Percentiles rank a stretch among this genome's conserved stretches.
These are phyloP conservation scores for Mycena capillaripes DNA, from an alignment of 768 basidiomycete genomes.

Conservation along the genomic window DNA sequence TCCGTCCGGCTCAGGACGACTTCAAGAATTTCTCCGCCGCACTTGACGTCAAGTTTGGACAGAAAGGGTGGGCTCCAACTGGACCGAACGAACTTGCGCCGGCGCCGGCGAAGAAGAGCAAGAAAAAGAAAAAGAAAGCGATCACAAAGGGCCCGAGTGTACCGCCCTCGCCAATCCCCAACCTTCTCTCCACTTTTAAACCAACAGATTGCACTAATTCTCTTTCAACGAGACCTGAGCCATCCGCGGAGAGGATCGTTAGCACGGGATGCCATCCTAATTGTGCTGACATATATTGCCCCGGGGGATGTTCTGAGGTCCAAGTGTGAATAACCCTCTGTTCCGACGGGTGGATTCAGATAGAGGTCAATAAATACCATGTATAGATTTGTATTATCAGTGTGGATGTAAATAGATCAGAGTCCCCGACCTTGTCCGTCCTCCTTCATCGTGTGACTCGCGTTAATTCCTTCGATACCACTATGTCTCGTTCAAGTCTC, in stretches of 20 bases:
- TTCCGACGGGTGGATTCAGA: not conserved
- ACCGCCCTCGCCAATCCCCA: not conserved
- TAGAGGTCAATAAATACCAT: not conserved
- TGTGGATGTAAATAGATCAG: too few relatives aligned
- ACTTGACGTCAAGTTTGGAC: conserved; percentile 9
- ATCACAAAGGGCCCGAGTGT: not conserved
- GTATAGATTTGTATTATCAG: conserved; percentile 4
- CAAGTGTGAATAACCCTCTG: not conserved
- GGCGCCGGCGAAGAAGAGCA: conserved; percentile 1
- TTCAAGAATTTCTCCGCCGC: conserved; percentile 22
- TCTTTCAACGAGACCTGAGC: not conserved
- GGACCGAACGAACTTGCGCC: conserved; percentile 14
- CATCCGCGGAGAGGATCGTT: not conserved
- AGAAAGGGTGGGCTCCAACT: conserved; percentile 12
- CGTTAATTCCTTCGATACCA: not conserved
- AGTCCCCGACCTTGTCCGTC: not conserved
- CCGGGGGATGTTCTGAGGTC: conserved; percentile 6
- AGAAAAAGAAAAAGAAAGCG: conserved; percentile 19
- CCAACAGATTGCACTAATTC: not conserved
- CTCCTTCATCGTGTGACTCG: conserved; percentile 5
- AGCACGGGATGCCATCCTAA: conserved; percentile 8
- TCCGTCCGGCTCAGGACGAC: conserved; percentile 17
- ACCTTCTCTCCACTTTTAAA: conserved; percentile 11
- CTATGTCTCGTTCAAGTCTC: conserved; percentile 20
- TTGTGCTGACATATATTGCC: conserved; percentile 17